Conservation (phyloP, 108 stramenopile species). For the Seminavis robusta region DNA sequence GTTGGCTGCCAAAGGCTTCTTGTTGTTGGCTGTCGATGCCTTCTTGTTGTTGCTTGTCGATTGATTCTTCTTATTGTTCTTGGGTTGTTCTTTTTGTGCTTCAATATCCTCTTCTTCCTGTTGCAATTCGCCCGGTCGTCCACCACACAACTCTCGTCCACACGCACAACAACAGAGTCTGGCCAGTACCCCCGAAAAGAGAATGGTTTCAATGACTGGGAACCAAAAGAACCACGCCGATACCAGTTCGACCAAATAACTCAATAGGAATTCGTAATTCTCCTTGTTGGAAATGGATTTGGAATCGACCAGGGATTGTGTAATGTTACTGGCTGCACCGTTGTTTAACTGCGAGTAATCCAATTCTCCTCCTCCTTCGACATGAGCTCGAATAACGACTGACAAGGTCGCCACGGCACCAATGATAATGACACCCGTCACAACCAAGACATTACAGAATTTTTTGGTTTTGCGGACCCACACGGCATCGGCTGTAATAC, state of each 20-base stretch:
- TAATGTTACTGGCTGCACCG: not conserved
- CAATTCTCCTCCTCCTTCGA: slow-evolving; percentile 13
- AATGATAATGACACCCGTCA: slow-evolving; percentile 26
- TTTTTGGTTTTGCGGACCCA: slow-evolving; percentile 23
- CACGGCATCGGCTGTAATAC: slow-evolving; percentile 35
- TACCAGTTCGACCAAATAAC: slow-evolving; percentile 60
- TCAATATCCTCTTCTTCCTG: no score
- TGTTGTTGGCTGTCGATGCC: no score
- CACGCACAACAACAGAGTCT: slow-evolving; percentile 56
- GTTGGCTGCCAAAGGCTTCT: no score
- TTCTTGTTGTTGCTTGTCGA: no score
- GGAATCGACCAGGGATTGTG: not conserved
- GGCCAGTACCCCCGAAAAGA: slow-evolving; percentile 60
- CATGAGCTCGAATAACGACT: slow-evolving; percentile 48
- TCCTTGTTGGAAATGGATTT: slow-evolving; percentile 22
- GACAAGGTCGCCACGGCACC: slow-evolving; percentile 46
- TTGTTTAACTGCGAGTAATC: not conserved
- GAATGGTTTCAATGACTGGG: slow-evolving; percentile 58
- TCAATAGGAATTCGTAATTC: slow-evolving; percentile 59
- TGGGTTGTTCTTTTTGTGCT: no score
- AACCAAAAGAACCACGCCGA: slow-evolving; percentile 67
- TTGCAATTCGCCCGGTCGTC: slow-evolving; percentile 48
- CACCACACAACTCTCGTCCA: slow-evolving; percentile 58
- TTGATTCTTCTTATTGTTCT: no score
- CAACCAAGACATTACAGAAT: slow-evolving; percentile 34